Base-by-base conservation (phyloP, 331 rosid species). In the Spiraea crenata region DNA sequence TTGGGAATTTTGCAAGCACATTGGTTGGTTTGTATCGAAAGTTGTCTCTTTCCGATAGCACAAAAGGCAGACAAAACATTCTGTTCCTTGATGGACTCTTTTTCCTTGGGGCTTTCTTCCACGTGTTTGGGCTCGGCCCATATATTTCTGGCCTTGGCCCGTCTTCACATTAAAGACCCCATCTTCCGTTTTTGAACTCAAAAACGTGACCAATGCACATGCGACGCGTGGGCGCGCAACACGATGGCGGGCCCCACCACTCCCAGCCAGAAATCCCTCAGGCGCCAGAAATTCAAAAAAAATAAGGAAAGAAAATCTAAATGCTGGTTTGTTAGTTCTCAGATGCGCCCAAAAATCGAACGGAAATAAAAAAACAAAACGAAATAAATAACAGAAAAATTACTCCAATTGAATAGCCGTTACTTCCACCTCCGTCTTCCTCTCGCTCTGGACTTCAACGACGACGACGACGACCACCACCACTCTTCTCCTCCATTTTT, bases 201-300 rank as follows among this genome's bases (percentile, higher is more conserved):
- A 12, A 12, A 44, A 56, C 74, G 35, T 42, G 17, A 69, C 44
- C n/a, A 34, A 10, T 4, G 31, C 57, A 57, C 38, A 9, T 46
- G 74, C 50, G 34, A 19, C 37, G 9, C 64, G 55, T 12, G 64
- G 31, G 31, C 31, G 31, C 31, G 31, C 47, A 5, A 42, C 9
- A 42, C 0, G 2, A 0, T 5, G 9, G 0, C 50, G 50, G 67
- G 8, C 65, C 65, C 34, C 15, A 15, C 5, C 20, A 5, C 16
- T 0, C 50, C 17, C 35, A 2, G 64, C 15, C 34, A 6, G 2
- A 31, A 47, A 62, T 13, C 13, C 2, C 14, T 20, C 72, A 42
- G 65, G 74, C 65, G 57, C 74, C 74, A 44, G 74, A 15, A 57
- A 70, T 70, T 9, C 65, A 45, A 70, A 70, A 70, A 70, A 25